Percentiles rank a stretch among this genome's conserved stretches.
Evolutionary conservation across 345 rosid species (phyloP).

Genomic region (Rhizophora mangle): DNA sequence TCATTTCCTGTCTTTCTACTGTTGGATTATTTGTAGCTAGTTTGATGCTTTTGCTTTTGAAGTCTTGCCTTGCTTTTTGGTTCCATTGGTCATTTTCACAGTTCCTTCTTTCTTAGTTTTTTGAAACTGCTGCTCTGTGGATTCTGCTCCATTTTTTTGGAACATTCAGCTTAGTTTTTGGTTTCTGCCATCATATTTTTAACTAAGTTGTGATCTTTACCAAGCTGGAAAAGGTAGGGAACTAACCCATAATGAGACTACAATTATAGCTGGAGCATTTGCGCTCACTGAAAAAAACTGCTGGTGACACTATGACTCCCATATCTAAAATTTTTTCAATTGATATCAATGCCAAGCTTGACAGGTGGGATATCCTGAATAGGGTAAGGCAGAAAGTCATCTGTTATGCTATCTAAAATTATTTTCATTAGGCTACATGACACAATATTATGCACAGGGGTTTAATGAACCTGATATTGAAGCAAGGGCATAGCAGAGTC

Average conservation of each 20-base stretch:
- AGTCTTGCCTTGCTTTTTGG: not conserved
- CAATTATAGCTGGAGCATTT: conserved; percentile 98
- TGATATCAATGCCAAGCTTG: conserved; percentile 78
- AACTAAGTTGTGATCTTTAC: not conserved
- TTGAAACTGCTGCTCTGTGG: not conserved
- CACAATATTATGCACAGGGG: too few species aligned
- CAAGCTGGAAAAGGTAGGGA: conserved; percentile 99
- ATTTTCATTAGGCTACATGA: too few species aligned
- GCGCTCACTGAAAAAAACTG: conserved; percentile 86
- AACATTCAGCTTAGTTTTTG: not conserved
- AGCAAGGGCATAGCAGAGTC: too few species aligned
- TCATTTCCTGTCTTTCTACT: not conserved
- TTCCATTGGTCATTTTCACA: not conserved
- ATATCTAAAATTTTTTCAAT: conserved; percentile 70
- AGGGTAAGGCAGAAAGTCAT: conserved; percentile 4
- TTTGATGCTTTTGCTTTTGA: not conserved
- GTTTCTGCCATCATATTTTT: not conserved
- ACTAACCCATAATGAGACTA: conserved; percentile 92
- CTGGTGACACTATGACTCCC: conserved; percentile 86
- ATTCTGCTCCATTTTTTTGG: not conserved
- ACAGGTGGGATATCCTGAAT: conserved; percentile 45
- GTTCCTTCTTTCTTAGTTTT: not conserved
- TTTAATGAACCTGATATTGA: too few species aligned
- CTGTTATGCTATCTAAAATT: too few species aligned
- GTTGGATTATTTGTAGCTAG: not conserved